phyloP scores from a whole-genome alignment of 768 basidiomycete genomes.

The Cyclocybe cylindracea region DNA sequence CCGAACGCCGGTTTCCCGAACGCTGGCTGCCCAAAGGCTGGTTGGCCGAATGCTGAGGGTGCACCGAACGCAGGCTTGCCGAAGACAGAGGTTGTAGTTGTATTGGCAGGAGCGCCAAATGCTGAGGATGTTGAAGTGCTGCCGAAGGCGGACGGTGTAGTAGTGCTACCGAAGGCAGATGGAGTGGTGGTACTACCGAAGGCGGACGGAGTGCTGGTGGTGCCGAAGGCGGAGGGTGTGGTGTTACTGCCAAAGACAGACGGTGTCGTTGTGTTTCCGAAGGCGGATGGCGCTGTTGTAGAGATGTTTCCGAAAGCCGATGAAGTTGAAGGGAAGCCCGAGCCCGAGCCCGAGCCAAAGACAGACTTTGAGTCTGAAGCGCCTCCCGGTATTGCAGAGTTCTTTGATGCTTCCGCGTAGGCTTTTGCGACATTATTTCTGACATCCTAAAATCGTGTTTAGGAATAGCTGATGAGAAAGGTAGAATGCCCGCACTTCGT shows the following conservation, averaged over 20 bases:
- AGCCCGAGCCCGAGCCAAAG: conserved; percentile 10
- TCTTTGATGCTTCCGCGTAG: conserved; percentile 52
- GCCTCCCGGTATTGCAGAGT: conserved; percentile 29
- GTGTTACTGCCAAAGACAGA: conserved; percentile 20
- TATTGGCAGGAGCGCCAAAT: conserved; percentile 24
- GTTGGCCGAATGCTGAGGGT: conserved; percentile 29
- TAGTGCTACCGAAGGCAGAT: conserved; percentile 37
- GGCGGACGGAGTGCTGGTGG: conserved; percentile 21
- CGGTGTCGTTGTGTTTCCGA: conserved; percentile 7
- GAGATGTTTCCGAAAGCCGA: conserved; percentile 9
- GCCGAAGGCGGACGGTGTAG: conserved; percentile 41
- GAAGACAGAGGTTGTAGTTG: conserved; percentile 27
- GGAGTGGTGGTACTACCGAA: conserved; percentile 21
- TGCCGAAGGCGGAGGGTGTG: conserved; percentile 20
- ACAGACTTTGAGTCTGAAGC: conserved; percentile 6
- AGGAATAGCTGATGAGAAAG: neutral
- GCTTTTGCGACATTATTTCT: conserved; percentile 48
- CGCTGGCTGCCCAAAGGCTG: conserved; percentile 17
- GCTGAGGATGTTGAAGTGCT: conserved; percentile 27
- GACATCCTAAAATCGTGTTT: conserved; percentile 37
- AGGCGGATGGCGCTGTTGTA: conserved; percentile 2
- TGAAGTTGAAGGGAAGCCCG: conserved; percentile 7
- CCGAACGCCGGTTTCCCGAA: conserved; percentile 32
- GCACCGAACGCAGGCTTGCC: conserved; percentile 31
- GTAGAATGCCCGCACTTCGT: conserved; percentile 28